Evolutionary conservation across 169 alveolate genomes (phyloP), one percentile per base, ranked within the genome.

Genomic region (Pseudocohnilembus persalinus): DNA sequence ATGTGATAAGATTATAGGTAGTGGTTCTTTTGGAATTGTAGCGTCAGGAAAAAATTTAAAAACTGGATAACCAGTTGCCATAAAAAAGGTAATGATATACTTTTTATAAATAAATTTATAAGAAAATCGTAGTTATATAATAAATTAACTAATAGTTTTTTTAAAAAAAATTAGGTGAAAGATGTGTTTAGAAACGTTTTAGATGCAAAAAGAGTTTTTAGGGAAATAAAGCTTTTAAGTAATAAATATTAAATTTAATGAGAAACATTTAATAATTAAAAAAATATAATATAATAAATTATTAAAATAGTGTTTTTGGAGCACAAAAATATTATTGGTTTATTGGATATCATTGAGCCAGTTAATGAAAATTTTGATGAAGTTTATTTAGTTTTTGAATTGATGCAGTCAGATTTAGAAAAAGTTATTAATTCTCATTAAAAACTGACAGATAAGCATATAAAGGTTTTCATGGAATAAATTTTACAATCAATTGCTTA

Each of bases 171-270:
- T 11, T 49, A 86, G 92, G 92, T 97, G 20, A 87, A 92, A 34
- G 97, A 97, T 77, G 97, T 98, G 30, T 97, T 95, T 87, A 94
- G 96, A 31, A 98, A 97, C 85, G 81, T 96, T 32, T 92, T 96
- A 0, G 98, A 96, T 88, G 98, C 98, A 25, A 96, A 95, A 88
- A 76, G 98, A 74, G 96, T 97, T 77, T 89, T 96, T 26, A 81
- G 99, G 65, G 99, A 97, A 89, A 97, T 97, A 68, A 95, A 95
- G 82, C 88, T 97, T 28, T 85, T 97, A 68, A 11, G 68, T 49
- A 49, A 49, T 49, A n/a, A n/a, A n/a, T n/a, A n/a, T n/a, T n/a
- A n/a, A n/a, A n/a, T n/a, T n/a, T n/a, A 11, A 49, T 49, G 68
- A 49, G 20, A 49, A 49, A 20, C 68, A 49, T 11, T 49, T 49